These are phyloP conservation scores for Microcyclospora tardicrescens DNA, from an alignment of 2,329 filamentous ascomycete species.

Conservation along the genomic window DNA sequence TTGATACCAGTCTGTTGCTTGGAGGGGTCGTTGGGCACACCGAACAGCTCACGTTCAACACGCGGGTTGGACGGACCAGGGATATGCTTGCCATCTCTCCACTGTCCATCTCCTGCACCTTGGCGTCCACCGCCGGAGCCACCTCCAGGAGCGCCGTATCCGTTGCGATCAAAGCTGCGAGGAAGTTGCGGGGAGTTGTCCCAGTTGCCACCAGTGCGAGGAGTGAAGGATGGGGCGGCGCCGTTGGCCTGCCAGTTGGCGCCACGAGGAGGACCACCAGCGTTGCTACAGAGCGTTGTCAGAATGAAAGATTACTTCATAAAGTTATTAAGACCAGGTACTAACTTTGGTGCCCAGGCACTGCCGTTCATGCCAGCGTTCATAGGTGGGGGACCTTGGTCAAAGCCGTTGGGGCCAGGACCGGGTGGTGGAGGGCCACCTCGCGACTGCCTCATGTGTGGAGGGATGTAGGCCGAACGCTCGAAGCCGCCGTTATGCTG, in stretches of 20 bases:
- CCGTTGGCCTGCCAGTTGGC: constrained; percentile 36
- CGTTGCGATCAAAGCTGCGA: constrained; percentile 47
- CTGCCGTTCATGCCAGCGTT: constrained; percentile 39
- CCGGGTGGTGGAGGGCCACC: constrained; percentile 30
- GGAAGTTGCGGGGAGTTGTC: constrained; percentile 25
- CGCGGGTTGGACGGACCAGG: constrained; percentile 79
- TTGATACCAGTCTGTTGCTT: constrained; percentile 99
- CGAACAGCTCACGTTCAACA: constrained; percentile 90
- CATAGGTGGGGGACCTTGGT: constrained; percentile 15
- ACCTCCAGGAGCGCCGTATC: constrained; percentile 43
- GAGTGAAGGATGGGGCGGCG: constrained; percentile 43
- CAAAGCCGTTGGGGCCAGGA: constrained; percentile 30
- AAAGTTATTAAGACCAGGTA: background rate
- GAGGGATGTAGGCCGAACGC: constrained; percentile 70
- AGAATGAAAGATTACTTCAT: constrained; percentile 1
- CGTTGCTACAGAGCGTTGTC: constrained; percentile 19
- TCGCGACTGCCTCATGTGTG: constrained; percentile 54
- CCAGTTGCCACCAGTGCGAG: constrained; percentile 29
- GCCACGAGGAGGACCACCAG: constrained; percentile 20
- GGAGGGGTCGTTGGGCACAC: constrained; percentile 74
- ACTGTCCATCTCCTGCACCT: constrained; percentile 88
- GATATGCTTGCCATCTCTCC: constrained; percentile 94
- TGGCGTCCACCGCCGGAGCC: constrained; percentile 38
- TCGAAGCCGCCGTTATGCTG: constrained; percentile 34
- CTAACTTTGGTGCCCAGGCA: constrained; percentile 38